phyloP scores from a whole-genome alignment of 306 rosid species.

The Astragalus membranaceus region DNA sequence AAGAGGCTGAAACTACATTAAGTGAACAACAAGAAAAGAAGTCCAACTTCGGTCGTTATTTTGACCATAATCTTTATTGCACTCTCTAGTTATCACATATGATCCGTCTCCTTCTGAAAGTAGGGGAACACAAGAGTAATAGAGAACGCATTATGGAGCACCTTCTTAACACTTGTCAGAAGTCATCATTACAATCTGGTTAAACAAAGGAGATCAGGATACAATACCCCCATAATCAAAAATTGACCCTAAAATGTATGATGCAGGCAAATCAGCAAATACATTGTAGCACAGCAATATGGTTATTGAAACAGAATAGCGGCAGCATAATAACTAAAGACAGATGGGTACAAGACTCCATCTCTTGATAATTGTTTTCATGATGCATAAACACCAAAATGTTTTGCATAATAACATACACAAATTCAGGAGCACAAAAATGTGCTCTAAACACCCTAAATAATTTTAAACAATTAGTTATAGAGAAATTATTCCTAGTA shows the following conservation, averaged over 20 bases:
- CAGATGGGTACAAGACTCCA: neutral
- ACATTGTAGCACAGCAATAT: neutral
- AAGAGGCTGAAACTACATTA: neutral
- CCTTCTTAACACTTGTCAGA: slow-evolving; percentile 48
- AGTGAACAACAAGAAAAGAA: neutral
- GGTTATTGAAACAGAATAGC: neutral
- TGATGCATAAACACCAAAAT: neutral
- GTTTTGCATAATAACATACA: neutral
- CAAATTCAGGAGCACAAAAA: slow-evolving; percentile 15
- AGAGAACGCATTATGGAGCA: neutral
- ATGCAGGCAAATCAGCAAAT: neutral
- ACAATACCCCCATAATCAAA: slow-evolving; percentile 7
- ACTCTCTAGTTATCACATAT: slow-evolving; percentile 15
- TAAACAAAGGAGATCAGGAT: slow-evolving; percentile 32
- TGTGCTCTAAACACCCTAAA: slow-evolving; percentile 5
- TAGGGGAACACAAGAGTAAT: neutral
- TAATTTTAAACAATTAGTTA: slow-evolving; percentile 1
- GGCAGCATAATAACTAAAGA: neutral
- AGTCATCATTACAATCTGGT: slow-evolving; percentile 68
- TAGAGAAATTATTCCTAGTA: slow-evolving; percentile 17
- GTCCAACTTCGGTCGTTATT: slow-evolving; percentile 5
- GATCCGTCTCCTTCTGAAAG: slow-evolving; percentile 21
- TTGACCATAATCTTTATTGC: slow-evolving; percentile 9
- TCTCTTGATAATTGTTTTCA: neutral
- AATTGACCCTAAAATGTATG: slow-evolving; percentile 7